These are phyloP conservation scores for Fraxinus floribunda DNA, from an alignment of 305 asterid genomes.

Conservation along the genomic window DNA sequence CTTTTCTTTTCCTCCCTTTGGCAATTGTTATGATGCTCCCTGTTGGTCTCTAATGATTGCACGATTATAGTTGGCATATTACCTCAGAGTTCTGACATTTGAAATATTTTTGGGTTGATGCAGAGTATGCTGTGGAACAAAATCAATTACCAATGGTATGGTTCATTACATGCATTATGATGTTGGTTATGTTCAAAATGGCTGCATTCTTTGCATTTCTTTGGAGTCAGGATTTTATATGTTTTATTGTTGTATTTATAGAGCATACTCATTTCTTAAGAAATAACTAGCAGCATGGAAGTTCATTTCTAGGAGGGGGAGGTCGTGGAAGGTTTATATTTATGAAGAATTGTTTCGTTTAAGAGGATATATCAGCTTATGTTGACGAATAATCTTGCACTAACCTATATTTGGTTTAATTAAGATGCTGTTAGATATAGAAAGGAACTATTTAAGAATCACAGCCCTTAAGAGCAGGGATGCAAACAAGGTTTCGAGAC, in stretches of 20 bases:
- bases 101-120: constrained; percentile 36
- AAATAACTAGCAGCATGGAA: background rate
- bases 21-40: background rate
- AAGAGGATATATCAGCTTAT: background rate
- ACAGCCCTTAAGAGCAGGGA: background rate
- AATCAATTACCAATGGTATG: constrained; percentile 48
- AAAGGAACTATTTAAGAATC: background rate
- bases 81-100: constrained; percentile 30
- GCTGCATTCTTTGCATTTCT: constrained; percentile 9
- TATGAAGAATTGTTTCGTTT: background rate
- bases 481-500: background rate
- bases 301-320: background rate
- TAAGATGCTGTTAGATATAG: background rate
- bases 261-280: background rate
- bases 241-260: background rate
- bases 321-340: background rate
- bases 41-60: constrained; percentile 22
- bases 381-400: background rate
- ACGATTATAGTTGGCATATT: constrained; percentile 21
- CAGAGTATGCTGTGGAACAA: constrained; percentile 52
- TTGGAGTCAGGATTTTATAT: background rate
- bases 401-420: background rate
- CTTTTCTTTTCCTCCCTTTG: constrained; percentile 14
- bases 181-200: constrained; percentile 8
- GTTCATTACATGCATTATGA: constrained; percentile 17